Percentiles rank a stretch among this genome's conserved stretches.
phyloP scores from a whole-genome alignment of 2,329 filamentous ascomycete genomes.

The Cyanodermella asteris region DNA sequence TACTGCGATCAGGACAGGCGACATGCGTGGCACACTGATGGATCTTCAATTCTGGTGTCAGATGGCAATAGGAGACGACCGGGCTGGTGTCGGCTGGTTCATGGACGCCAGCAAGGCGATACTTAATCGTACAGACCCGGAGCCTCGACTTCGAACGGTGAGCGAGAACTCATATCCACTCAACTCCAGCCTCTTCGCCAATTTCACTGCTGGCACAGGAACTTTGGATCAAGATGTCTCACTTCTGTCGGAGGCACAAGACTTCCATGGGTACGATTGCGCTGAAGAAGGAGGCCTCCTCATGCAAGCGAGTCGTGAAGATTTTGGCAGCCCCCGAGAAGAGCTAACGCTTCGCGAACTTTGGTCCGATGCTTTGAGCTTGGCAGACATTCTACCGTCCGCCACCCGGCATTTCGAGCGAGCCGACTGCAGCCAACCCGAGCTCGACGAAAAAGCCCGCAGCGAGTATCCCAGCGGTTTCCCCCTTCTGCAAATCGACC shows the following conservation, averaged over 20 bases:
- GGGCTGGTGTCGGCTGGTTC: constrained; percentile 78
- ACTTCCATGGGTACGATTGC: no score
- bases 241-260: no score
- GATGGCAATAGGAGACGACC: constrained; percentile 74
- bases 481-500: constrained; percentile 30
- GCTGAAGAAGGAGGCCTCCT: no score
- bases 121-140: no score
- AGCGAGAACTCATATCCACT: no score
- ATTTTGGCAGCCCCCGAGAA: no score
- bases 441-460: constrained; percentile 30
- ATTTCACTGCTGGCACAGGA: no score
- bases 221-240: no score
- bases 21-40: constrained; percentile 59
- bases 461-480: constrained; percentile 32
- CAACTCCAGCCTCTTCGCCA: no score
- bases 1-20: constrained; percentile 44
- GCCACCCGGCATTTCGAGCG: constrained; percentile 16
- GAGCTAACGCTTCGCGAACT: constrained; percentile 29
- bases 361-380: constrained; percentile 40
- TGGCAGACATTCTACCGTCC: constrained; percentile 38
- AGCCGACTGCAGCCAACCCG: constrained; percentile 42
- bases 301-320: no score
- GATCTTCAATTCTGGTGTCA: constrained; percentile 96
- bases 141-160: no score
- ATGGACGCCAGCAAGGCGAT: no score